These are phyloP conservation scores for Cryomyces minteri DNA, from an alignment of 495 filamentous ascomycete genomes.

Conservation along the genomic window DNA sequence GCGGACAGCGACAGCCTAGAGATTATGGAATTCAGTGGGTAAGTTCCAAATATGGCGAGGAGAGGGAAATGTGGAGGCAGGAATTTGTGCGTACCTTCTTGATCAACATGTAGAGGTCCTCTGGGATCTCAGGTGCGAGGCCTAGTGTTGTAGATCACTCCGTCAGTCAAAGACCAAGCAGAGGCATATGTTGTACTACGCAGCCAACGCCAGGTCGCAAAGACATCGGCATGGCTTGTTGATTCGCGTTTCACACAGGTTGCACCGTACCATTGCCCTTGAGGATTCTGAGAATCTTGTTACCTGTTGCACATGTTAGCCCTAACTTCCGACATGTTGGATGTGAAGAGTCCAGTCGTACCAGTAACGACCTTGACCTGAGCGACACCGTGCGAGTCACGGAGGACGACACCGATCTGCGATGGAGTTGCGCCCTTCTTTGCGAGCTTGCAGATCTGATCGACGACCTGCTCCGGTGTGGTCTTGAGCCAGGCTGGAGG, in stretches of 20 bases:
- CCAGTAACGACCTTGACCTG: slow-evolving; percentile 94
- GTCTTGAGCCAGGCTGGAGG: slow-evolving; percentile 86
- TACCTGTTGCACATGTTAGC: slow-evolving; percentile 36
- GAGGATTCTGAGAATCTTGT: slow-evolving; percentile 98
- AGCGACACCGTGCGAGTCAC: slow-evolving; percentile 92
- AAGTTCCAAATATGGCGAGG: neutral
- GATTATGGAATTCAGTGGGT: slow-evolving; percentile 1
- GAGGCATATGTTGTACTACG: slow-evolving; percentile 39
- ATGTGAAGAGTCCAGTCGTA: slow-evolving; percentile 27
- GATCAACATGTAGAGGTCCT: slow-evolving; percentile 98
- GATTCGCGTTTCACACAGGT: slow-evolving; percentile 4
- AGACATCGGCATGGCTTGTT: neutral
- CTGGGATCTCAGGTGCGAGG: slow-evolving; percentile 91
- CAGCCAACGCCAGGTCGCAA: neutral
- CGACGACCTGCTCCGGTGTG: slow-evolving; percentile 76
- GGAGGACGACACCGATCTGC: slow-evolving; percentile 95
- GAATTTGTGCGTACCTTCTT: slow-evolving; percentile 59
- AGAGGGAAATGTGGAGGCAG: no score
- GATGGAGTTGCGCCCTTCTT: slow-evolving; percentile 94
- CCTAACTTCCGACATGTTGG: neutral
- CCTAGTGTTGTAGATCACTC: slow-evolving; percentile 67
- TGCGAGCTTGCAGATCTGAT: slow-evolving; percentile 97
- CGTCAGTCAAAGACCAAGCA: slow-evolving; percentile 95
- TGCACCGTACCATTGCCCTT: slow-evolving; percentile 68
- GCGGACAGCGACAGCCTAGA: slow-evolving; percentile 86